Conservation (phyloP, 805 yeast genomes). For the Candida easanensis region DNA sequence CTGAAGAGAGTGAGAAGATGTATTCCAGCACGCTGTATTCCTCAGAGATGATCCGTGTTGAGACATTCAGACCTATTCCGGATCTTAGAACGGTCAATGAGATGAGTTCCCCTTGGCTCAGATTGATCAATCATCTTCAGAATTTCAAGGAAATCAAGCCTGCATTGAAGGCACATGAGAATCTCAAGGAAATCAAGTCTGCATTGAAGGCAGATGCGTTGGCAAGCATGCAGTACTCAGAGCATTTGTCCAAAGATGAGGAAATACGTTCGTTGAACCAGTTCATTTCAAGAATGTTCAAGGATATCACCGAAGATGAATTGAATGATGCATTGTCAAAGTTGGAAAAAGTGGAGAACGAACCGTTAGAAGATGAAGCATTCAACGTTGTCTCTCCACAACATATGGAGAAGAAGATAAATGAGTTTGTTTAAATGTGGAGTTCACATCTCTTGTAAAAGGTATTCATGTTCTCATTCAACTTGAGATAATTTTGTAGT, state of each 20-base stretch:
- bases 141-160: background rate
- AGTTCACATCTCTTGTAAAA: constrained; percentile 2
- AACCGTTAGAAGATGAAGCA: background rate
- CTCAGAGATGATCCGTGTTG: background rate
- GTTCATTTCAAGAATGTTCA: background rate
- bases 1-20: background rate
- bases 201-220: background rate
- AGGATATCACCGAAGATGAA: background rate
- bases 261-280: background rate
- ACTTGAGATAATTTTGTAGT: constrained; percentile 24
- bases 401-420: constrained; percentile 13
- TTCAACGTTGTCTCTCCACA: background rate
- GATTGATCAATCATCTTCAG: background rate
- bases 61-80: background rate
- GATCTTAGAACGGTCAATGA: constrained; percentile 3
- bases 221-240: background rate
- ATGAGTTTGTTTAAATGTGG: constrained; percentile 11
- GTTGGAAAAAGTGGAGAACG: no score
- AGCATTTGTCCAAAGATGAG: background rate
- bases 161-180: no score
- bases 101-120: background rate
- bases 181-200: no score
- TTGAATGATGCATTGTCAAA: background rate
- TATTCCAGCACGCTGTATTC: background rate
- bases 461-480: constrained; percentile 19